These are phyloP conservation scores for Phialophora tarda DNA, from an alignment of 2,329 filamentous ascomycete genomes.

Conservation along the genomic window DNA sequence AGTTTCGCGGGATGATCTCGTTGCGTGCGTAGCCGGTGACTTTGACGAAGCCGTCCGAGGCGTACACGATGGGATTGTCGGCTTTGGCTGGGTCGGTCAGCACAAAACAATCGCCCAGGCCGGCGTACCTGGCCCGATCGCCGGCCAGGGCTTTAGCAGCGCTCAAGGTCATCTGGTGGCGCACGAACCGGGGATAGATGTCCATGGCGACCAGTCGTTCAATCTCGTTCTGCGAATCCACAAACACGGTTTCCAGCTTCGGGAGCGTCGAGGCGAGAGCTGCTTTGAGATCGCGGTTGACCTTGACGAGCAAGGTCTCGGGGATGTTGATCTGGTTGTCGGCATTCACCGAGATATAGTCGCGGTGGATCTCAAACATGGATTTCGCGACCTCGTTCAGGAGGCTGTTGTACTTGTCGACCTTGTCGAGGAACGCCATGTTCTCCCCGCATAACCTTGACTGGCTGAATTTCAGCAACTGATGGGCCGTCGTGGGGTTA, in stretches of 20 bases:
- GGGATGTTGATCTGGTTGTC: constrained; percentile 52
- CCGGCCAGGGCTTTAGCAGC: constrained; percentile 54
- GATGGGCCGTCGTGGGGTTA: constrained; percentile 55
- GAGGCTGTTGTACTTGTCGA: constrained; percentile 55
- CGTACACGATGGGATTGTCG: constrained; percentile 58
- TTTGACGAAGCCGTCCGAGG: constrained; percentile 59
- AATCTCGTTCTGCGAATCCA: constrained; percentile 52
- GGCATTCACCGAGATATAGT: constrained; percentile 49
- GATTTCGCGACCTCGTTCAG: constrained; percentile 54
- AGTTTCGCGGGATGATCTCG: constrained; percentile 58
- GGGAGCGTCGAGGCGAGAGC: constrained; percentile 54
- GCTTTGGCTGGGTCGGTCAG: constrained; percentile 58
- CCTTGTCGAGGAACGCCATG: constrained; percentile 59
- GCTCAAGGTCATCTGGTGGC: constrained; percentile 57
- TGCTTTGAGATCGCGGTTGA: constrained; percentile 57
- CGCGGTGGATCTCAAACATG: constrained; percentile 54
- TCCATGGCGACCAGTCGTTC: constrained; percentile 54
- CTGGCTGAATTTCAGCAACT: constrained; percentile 59
- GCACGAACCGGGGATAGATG: constrained; percentile 61
- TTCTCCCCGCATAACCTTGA: constrained; percentile 55
- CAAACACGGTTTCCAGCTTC: constrained; percentile 54
- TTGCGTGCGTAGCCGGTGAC: constrained; percentile 57
- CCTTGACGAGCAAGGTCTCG: constrained; percentile 47
- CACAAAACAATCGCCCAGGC: constrained; percentile 65
- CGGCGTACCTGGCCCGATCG: constrained; percentile 52